Evolutionary conservation across 1,284 basidiomycete species (phyloP).

Genomic region (Cryptococcus sp.): DNA sequence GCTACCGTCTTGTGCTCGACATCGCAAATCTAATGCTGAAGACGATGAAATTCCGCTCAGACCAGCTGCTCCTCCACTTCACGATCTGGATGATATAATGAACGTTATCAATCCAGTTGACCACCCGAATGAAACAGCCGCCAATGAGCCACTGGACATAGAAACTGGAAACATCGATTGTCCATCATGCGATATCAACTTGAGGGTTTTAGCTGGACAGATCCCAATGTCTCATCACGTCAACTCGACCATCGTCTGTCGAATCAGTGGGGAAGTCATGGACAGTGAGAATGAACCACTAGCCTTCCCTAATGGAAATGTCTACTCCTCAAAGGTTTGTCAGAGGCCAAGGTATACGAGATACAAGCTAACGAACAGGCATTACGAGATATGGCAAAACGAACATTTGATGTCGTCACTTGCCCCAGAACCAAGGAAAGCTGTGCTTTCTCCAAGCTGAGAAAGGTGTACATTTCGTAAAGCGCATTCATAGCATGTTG

Average conservation of each 20-base stretch:
- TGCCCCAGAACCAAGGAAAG: constrained; percentile 71
- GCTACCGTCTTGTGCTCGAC: constrained; percentile 61
- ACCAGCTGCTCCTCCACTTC: constrained; percentile 33
- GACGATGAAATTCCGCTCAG: constrained; percentile 7
- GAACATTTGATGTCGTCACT: constrained; percentile 64
- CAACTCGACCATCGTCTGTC: constrained; percentile 92
- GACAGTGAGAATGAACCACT: constrained; percentile 86
- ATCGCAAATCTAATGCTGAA: constrained; percentile 44
- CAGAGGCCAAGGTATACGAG: constrained; percentile 1
- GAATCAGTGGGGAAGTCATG: constrained; percentile 86
- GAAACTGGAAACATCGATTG: constrained; percentile 77
- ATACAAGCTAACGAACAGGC: constrained; percentile 59
- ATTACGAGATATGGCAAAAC: constrained; percentile 73
- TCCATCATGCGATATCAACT: constrained; percentile 75
- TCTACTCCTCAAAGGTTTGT: constrained; percentile 84
- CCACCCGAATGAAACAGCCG: no score
- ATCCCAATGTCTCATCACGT: constrained; percentile 91
- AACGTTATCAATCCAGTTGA: no score
- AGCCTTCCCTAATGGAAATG: constrained; percentile 86
- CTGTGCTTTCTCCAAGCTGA: constrained; percentile 63
- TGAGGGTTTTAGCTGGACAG: constrained; percentile 73
- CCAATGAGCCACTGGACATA: background rate
- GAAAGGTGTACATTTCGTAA: constrained; percentile 82
- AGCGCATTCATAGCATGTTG: constrained; percentile 1
- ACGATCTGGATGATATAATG: constrained; percentile 31